phyloP scores from a whole-genome alignment of 176 grass and related monocot species.

The Pontederia paniculata region DNA sequence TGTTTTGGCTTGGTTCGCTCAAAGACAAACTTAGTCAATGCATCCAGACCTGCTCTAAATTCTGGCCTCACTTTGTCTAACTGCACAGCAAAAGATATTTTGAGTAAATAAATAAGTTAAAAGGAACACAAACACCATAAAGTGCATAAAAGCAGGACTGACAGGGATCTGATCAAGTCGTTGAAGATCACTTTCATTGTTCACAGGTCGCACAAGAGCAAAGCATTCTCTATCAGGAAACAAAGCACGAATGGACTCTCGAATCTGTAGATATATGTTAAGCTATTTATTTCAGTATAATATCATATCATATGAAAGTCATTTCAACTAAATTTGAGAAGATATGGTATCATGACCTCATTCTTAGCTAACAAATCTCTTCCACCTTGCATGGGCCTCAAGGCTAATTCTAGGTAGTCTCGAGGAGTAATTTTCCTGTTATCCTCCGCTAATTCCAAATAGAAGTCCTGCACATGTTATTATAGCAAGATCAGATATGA shows the following conservation, averaged over 20 bases:
- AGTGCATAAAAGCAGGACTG: conserved; percentile 19
- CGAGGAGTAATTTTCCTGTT: conserved; percentile 87
- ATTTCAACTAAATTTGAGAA: conserved; percentile 14
- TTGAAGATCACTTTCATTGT: conserved; percentile 89
- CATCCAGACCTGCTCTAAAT: conserved; percentile 80
- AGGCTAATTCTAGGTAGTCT: conserved; percentile 79
- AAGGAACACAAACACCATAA: conserved; percentile 1
- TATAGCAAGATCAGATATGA: too few relatives aligned
- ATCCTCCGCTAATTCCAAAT: conserved; percentile 87
- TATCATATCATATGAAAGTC: conserved; percentile 6
- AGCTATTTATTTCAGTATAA: conserved; percentile 1
- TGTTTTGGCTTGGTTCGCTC: conserved; percentile 90
- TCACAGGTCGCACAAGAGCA: conserved; percentile 79
- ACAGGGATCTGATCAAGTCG: conserved; percentile 85
- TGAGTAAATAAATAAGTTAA: conserved; percentile 9
- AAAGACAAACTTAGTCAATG: conserved; percentile 83
- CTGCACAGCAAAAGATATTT: conserved; percentile 33
- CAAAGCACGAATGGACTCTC: conserved; percentile 84
- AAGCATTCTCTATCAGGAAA: conserved; percentile 98
- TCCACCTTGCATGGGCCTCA: conserved; percentile 79
- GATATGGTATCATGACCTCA: conserved; percentile 24
- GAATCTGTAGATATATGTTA: conserved; percentile 35
- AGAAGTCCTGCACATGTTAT: conserved; percentile 54
- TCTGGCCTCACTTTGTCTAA: conserved; percentile 66
- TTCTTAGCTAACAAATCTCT: conserved; percentile 72